These are phyloP conservation scores for Rhinocladiella similis DNA, from an alignment of 2,329 filamentous ascomycete genomes.

Conservation along the genomic window DNA sequence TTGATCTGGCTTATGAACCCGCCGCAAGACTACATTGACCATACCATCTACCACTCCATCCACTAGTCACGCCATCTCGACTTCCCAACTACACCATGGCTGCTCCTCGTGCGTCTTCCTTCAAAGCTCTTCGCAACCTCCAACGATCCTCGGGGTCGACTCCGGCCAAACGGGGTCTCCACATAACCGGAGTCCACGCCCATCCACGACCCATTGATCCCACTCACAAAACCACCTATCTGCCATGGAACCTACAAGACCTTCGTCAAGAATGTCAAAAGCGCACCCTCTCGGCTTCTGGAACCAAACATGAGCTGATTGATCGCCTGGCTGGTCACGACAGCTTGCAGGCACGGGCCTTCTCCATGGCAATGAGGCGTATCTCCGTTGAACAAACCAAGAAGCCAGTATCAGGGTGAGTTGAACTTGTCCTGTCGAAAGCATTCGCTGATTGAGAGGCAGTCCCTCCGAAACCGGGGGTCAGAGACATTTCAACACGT, in stretches of 20 bases:
- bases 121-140: conserved; percentile 47
- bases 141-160: conserved; percentile 33
- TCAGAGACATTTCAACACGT: conserved; percentile 63
- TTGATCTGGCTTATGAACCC: conserved; percentile 24
- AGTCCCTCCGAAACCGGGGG: conserved; percentile 29
- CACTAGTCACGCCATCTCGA: conserved; percentile 16
- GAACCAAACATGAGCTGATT: conserved; percentile 54
- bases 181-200: conserved; percentile 62
- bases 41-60: conserved; percentile 29
- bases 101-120: conserved; percentile 45
- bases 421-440: conserved; percentile 16
- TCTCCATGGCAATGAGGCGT: conserved; percentile 54
- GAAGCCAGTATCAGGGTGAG: conserved; percentile 41
- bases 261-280: conserved; percentile 53
- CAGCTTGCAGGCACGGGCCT: conserved; percentile 52
- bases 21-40: conserved; percentile 30
- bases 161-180: conserved; percentile 51
- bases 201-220: conserved; percentile 52
- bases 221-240: conserved; percentile 53
- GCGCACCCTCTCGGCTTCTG: conserved; percentile 47
- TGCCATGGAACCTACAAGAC: conserved; percentile 52
- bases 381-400: conserved; percentile 40
- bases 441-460: background rate
- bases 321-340: conserved; percentile 56
- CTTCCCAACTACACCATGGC: conserved; percentile 38